phyloP scores from a whole-genome alignment of 805 yeast genomes.

The Lipomyces japonicus region DNA sequence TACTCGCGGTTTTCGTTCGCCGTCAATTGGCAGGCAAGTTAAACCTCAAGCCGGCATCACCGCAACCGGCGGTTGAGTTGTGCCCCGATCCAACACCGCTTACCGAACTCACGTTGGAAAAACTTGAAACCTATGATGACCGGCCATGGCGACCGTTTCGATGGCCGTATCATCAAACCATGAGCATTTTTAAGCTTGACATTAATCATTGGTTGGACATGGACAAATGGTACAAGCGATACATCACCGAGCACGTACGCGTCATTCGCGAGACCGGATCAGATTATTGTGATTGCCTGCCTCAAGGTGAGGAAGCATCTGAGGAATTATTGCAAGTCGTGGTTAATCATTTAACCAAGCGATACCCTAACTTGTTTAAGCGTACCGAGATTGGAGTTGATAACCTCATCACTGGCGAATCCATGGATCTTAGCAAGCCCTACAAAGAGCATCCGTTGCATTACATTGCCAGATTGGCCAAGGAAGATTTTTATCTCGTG shows the following conservation, averaged over 20 bases:
- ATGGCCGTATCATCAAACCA: constrained; percentile 77
- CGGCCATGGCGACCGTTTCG: constrained; percentile 80
- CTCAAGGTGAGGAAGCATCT: constrained; percentile 55
- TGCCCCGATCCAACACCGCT: constrained; percentile 54
- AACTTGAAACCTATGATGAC: constrained; percentile 61
- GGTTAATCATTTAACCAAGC: constrained; percentile 52
- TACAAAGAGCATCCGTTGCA: constrained; percentile 57
- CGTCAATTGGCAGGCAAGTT: no score
- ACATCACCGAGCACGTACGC: constrained; percentile 59
- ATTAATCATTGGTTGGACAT: constrained; percentile 74
- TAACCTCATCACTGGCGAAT: constrained; percentile 61
- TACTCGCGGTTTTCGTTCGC: no score
- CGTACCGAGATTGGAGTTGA: constrained; percentile 48
- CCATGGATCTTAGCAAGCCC: constrained; percentile 57
- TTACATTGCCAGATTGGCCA: constrained; percentile 64
- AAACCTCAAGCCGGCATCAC: neutral
- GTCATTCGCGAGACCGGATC: constrained; percentile 56
- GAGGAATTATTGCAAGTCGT: constrained; percentile 62
- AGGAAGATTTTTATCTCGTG: constrained; percentile 70
- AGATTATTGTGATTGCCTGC: constrained; percentile 62
- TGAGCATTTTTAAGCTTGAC: constrained; percentile 69
- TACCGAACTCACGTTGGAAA: constrained; percentile 59
- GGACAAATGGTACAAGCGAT: constrained; percentile 66
- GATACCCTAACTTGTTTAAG: constrained; percentile 64
- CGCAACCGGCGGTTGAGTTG: constrained; percentile 3